Evolutionary conservation across 768 basidiomycete genomes (phyloP), one percentile per base, ranked within the genome.

Genomic region (Rhodocollybia butyracea): DNA sequence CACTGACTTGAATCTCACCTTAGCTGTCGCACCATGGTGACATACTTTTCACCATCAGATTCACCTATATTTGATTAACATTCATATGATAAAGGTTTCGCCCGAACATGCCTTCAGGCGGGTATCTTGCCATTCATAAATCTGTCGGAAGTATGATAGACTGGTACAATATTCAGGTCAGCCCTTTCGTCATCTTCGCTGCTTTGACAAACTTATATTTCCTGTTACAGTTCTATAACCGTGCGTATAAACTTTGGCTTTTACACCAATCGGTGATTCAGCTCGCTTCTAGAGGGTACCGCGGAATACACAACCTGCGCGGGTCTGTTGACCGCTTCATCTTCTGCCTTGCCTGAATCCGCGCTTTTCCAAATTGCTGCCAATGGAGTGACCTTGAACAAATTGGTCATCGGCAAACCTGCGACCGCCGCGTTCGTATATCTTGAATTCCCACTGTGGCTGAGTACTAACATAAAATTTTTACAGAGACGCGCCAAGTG

Each of bases 331-430:
- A 81, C 72, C 3, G 65, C 76, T 1, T 88, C 86, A 6, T 83
- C 84, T 3, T 73, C 67, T 53, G 66, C 71, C 38, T 89, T 83
- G 82, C 89, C 88, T 7, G 52, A 83, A 36, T 77, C 85, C 0
- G 76, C 87, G 0, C 70, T 78, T 31, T 81, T 85, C 68, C 77
- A 85, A 64, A 83, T 85, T 57, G 78, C 79, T 46, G 75, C 76
- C 1, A 79, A 69, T 56, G 86, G 85, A 21, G 79, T 90, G 8
- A 65, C 75, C 2, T 62, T 82, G 42, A 66, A 78, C 65, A 90
- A 91, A 69, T 73, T 90, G 47, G 82, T 90, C 57, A 87, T 91
- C 62, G 88, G 88, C 3, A 91, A 91, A 68, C 88, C 88, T 1
- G 83, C 81, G 1, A 71, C 65, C 12, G 54, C 74, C 0, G 61